Evolutionary conservation across 139 green algal species (phyloP).

Genomic region (Diplosphaera chodatii): DNA sequence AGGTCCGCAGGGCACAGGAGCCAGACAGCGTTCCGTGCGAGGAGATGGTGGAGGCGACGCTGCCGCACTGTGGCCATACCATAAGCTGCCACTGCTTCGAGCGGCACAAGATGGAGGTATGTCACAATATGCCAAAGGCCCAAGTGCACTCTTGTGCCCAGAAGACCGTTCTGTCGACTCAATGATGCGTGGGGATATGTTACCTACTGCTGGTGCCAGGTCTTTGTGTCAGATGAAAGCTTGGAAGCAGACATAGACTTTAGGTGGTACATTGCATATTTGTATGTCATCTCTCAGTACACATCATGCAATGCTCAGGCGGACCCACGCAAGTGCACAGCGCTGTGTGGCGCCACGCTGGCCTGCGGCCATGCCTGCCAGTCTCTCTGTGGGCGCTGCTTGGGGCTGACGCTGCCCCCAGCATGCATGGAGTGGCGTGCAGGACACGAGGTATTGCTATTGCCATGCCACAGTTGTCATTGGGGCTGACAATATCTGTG

Average conservation of each 20-base stretch:
- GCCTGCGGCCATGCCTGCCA: not conserved
- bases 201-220: not conserved
- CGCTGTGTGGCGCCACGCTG: not conserved
- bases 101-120: not conserved
- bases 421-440: not conserved
- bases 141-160: too few relatives aligned
- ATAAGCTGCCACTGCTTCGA: not conserved
- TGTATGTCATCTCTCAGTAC: too few relatives aligned
- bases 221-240: too few relatives aligned
- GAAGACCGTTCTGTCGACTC: too few relatives aligned
- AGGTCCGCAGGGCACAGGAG: too few relatives aligned
- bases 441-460: too few relatives aligned
- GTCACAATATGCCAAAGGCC: not conserved
- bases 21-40: not conserved
- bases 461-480: too few relatives aligned
- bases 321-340: not conserved
- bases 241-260: too few relatives aligned
- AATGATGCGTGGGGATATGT: too few relatives aligned
- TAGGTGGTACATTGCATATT: too few relatives aligned
- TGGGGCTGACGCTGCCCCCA: not conserved
- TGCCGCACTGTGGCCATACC: constrained; percentile 10
- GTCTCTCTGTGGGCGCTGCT: not conserved
- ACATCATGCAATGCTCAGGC: not conserved
- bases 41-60: constrained; percentile 5
- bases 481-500: too few relatives aligned